Conservation (phyloP, 306 rosid species). For the Morella rubra region DNA sequence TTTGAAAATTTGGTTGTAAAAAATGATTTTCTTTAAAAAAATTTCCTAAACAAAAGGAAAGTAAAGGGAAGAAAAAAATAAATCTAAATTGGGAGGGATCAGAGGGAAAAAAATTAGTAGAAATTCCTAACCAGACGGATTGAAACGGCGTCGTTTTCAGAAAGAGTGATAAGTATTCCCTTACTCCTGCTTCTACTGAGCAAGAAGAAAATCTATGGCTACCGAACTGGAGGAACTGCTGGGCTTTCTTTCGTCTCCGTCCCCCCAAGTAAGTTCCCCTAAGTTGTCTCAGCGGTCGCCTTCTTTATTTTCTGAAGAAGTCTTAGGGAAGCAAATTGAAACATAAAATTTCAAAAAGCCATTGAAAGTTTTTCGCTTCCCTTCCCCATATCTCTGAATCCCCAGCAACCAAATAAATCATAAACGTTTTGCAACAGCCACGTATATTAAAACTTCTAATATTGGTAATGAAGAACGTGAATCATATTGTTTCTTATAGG, state of each 20-base stretch:
- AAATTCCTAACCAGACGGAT: too few species aligned
- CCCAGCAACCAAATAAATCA: background rate
- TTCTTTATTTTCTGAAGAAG: background rate
- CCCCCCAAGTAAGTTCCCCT: slow-evolving; percentile 57
- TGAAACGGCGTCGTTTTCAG: too few species aligned
- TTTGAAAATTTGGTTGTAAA: too few species aligned
- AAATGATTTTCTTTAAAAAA: too few species aligned
- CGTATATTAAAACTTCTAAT: background rate
- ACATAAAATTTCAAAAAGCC: background rate
- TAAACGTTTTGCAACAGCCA: background rate
- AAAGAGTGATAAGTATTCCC: too few species aligned
- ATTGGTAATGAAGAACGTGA: too few species aligned
- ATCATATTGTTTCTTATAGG: too few species aligned
- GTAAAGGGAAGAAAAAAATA: too few species aligned
- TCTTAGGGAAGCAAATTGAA: background rate
- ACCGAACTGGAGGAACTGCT: slow-evolving; percentile 88
- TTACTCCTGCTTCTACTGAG: too few species aligned
- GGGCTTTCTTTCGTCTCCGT: slow-evolving; percentile 67
- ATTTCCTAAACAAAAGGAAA: too few species aligned
- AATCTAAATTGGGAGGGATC: too few species aligned
- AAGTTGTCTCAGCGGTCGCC: background rate
- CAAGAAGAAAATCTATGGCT: slow-evolving; percentile 47
- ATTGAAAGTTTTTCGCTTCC: background rate
- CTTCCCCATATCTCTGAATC: background rate
- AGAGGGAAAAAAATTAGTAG: too few species aligned